phyloP scores from a whole-genome alignment of 2,329 filamentous ascomycete species.

The Sarocladium kiliense region DNA sequence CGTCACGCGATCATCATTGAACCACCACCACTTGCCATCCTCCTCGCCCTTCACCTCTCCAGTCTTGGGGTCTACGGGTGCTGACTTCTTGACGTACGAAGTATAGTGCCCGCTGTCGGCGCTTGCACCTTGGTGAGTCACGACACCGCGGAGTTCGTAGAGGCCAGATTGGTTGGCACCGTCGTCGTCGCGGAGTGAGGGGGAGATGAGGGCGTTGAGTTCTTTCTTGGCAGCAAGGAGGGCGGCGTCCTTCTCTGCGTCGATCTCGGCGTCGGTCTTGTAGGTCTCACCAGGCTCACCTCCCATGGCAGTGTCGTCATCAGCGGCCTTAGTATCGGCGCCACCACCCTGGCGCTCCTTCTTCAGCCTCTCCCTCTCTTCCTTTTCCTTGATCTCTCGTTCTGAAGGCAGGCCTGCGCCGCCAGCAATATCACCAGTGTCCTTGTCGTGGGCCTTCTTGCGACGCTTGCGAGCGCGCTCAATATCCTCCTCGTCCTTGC shows the following conservation, averaged over 20 bases:
- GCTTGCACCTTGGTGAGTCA: slow-evolving; percentile 94
- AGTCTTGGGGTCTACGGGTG: slow-evolving; percentile 63
- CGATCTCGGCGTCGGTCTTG: slow-evolving; percentile 92
- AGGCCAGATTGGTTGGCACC: slow-evolving; percentile 90
- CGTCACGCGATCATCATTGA: slow-evolving; percentile 95
- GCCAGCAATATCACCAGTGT: slow-evolving; percentile 38
- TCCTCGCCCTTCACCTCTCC: slow-evolving; percentile 69
- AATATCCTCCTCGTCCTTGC: slow-evolving; percentile 91
- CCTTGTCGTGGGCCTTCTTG: slow-evolving; percentile 56
- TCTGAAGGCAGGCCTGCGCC: slow-evolving; percentile 45
- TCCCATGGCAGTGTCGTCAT: slow-evolving; percentile 72
- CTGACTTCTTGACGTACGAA: slow-evolving; percentile 91
- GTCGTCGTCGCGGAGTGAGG: slow-evolving; percentile 68
- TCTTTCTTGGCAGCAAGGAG: slow-evolving; percentile 83
- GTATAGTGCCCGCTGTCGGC: slow-evolving; percentile 99
- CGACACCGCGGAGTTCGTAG: slow-evolving; percentile 89
- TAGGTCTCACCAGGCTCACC: slow-evolving; percentile 47
- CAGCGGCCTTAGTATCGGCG: slow-evolving; percentile 27
- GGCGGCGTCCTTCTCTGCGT: slow-evolving; percentile 73
- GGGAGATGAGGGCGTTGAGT: slow-evolving; percentile 70
- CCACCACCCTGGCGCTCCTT: slow-evolving; percentile 40
- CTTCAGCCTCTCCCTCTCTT: slow-evolving; percentile 40
- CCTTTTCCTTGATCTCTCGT: slow-evolving; percentile 46
- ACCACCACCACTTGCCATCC: slow-evolving; percentile 99
- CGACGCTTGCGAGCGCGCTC: slow-evolving; percentile 89